Evolutionary conservation across 73 alveolate species (phyloP).

Genomic region (Tetrahymena elliotti): DNA sequence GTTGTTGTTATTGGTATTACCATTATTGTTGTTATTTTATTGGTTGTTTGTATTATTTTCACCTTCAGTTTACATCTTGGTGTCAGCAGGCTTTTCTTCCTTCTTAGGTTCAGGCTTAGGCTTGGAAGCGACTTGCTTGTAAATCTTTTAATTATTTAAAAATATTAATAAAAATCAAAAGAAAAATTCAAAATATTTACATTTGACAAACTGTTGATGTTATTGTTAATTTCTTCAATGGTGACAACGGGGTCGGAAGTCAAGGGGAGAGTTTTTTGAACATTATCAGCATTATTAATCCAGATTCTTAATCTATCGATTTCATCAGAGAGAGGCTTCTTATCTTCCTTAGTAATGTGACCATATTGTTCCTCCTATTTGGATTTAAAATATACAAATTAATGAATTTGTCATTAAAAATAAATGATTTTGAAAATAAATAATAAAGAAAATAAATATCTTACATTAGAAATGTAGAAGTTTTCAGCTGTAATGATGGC

Average conservation of each 20-base stretch:
- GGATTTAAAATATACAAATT: neutral
- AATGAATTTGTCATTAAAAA: too few relatives aligned
- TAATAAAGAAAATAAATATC: neutral
- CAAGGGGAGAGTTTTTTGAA: neutral
- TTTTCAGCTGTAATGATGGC: neutral
- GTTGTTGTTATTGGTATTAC: neutral
- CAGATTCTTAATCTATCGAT: constrained; percentile 5
- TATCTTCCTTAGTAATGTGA: constrained; percentile 45
- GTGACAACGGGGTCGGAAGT: neutral
- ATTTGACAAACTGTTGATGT: neutral
- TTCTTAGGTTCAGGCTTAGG: constrained; percentile 39
- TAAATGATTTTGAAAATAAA: constrained; percentile 2
- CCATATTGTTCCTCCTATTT: constrained; percentile 11
- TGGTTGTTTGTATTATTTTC: neutral
- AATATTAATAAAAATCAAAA: neutral
- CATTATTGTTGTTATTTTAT: neutral
- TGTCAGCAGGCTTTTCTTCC: neutral
- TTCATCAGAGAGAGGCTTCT: constrained; percentile 15
- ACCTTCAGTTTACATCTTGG: neutral
- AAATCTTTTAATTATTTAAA: neutral
- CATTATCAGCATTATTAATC: neutral
- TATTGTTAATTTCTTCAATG: neutral
- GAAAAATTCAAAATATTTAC: neutral
- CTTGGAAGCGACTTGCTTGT: constrained; percentile 1
- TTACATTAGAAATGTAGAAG: neutral